A percentile compares a stretch with the other conserved stretches of the same genome.
These are phyloP conservation scores for Hypomyces perniciosus DNA, from an alignment of 2,329 filamentous ascomycete species.

Conservation along the genomic window DNA sequence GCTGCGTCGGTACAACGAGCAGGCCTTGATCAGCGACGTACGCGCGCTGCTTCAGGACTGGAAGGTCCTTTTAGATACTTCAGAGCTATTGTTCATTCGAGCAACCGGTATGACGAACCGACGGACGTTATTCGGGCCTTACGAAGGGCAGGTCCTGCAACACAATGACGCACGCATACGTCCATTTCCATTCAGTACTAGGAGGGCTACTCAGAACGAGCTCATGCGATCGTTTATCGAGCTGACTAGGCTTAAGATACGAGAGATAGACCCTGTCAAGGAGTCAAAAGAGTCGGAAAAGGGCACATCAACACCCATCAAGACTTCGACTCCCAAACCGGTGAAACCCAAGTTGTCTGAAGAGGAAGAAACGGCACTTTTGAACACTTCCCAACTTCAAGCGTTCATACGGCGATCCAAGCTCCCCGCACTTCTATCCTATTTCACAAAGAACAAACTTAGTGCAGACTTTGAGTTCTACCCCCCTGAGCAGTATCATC, in stretches of 20 bases:
- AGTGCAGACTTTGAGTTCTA: slow-evolving; percentile 68
- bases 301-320: slow-evolving; percentile 24
- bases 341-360: slow-evolving; percentile 63
- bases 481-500: slow-evolving; percentile 65
- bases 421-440: slow-evolving; percentile 77
- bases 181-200: slow-evolving; percentile 88
- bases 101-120: slow-evolving; percentile 84
- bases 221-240: slow-evolving; percentile 93
- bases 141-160: slow-evolving; percentile 78
- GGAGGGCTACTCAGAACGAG: slow-evolving; percentile 86
- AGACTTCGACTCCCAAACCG: slow-evolving; percentile 40
- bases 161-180: slow-evolving; percentile 74
- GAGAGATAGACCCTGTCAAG: slow-evolving; percentile 64
- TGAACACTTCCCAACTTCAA: slow-evolving; percentile 87
- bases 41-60: slow-evolving; percentile 74
- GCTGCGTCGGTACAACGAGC: slow-evolving; percentile 88
- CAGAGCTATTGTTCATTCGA: slow-evolving; percentile 81
- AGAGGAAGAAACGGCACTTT: slow-evolving; percentile 72
- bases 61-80: slow-evolving; percentile 77
- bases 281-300: slow-evolving; percentile 41
- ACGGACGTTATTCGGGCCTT: slow-evolving; percentile 81
- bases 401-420: slow-evolving; percentile 85
- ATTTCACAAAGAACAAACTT: slow-evolving; percentile 71
- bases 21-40: slow-evolving; percentile 82
- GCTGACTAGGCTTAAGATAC: slow-evolving; percentile 82